These are phyloP conservation scores for Solidago caesia DNA, from an alignment of 129 eudicot species.

Conservation along the genomic window DNA sequence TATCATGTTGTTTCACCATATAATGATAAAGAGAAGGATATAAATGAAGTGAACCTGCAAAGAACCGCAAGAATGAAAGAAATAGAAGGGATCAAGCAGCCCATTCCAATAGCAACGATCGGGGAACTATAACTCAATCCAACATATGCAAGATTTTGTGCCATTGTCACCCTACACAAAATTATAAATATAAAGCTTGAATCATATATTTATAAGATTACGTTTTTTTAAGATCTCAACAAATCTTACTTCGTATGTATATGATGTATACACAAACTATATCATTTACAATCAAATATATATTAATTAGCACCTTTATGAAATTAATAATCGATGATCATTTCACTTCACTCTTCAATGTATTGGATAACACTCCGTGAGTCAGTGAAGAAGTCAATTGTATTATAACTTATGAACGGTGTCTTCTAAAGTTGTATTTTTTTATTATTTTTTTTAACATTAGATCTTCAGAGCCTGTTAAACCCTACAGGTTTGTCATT, in stretches of 20 bases:
- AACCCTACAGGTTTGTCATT: no score
- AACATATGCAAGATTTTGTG: conserved; percentile 65
- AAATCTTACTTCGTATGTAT: not conserved
- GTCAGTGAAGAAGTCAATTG: no score
- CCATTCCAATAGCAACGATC: conserved; percentile 70
- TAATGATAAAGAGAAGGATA: not conserved
- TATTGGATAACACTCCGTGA: no score
- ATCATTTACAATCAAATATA: no score
- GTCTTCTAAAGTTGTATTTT: no score
- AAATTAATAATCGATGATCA: no score
- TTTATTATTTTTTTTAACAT: no score
- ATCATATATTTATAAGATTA: not conserved
- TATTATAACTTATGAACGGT: no score
- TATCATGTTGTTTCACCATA: not conserved
- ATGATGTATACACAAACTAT: not conserved
- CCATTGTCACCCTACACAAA: conserved; percentile 51
- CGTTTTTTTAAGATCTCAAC: not conserved
- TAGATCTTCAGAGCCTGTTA: no score
- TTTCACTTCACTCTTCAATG: no score
- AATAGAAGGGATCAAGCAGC: conserved; percentile 55
- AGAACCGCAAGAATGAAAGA: conserved; percentile 55
- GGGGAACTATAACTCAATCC: conserved; percentile 81
- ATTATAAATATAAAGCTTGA: not conserved
- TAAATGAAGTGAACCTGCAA: conserved; percentile 40
- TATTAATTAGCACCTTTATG: no score